Evolutionary conservation across 768 basidiomycete species (phyloP), one percentile per base, ranked within the genome.

Genomic region (Calocera viscosa): DNA sequence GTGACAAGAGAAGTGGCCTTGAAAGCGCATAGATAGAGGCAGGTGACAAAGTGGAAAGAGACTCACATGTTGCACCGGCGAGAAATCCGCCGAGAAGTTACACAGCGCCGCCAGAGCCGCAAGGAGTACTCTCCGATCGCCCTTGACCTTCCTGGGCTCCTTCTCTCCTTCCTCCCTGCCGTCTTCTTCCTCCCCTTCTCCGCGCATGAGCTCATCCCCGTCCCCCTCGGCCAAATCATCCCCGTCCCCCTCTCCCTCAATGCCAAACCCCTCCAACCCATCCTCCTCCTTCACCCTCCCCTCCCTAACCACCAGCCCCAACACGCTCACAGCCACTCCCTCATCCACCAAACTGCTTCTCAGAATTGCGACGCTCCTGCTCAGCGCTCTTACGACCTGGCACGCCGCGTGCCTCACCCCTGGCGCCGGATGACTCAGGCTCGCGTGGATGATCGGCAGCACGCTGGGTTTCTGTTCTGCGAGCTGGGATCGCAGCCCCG

Each of bases 391-490:
- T 0, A 91, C 82, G 70, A 88, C 89, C 71, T 95, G 94, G 72
- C 91, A 93, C 0, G 90, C 89, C 0, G 90, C 91, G 49, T 89
- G 90, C 5, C 93, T 84, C 1, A 94, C 87, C 0, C 89, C 90
- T 17, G 86, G 79, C 66, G 87, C 82, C 0, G 79, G 81, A 65
- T 90, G 86, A 0, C 79, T 69, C 8, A 94, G 80, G 14, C 82
- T 82, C 1, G 74, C 72, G 67, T 83, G 80, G 34, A 91, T 74
- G 28, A 81, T 75, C 2, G 82, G 81, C 28, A 89, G 75, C 60
- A 91, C 76, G 1, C 78, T 78, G 12, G 82, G 79, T 0, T 65
- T 64, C 12, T 78, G 79, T 70, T 88, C 86, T 1, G 88, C 83
- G 26, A 94, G 77, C 30, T 82, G 78, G 1, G 86, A 80, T 1